Evolutionary conservation across 2,329 filamentous ascomycete genomes (phyloP), one percentile per base, ranked within the genome.

Genomic region (Seiridium unicorne): DNA sequence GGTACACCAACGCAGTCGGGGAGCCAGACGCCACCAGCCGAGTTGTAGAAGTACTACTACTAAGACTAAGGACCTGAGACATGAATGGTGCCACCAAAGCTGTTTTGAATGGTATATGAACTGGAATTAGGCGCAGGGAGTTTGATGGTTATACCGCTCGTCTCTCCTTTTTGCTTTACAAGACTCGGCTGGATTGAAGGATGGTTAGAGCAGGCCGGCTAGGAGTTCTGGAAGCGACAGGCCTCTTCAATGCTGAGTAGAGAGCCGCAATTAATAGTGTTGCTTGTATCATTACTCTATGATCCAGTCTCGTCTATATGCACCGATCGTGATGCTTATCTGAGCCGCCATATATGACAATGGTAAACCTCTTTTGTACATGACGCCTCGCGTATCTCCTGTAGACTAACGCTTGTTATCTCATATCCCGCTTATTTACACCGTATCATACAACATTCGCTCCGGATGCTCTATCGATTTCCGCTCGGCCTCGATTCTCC

Each of bases 1-100:
- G 61, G 58, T n/a, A 56, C 60, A 34, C 60, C 63, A 3, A 55
- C 54, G 1, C 59, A 58, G 31, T 34, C 35, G 10, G 34, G 44
- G 34, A n/a, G 34, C 13, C 51, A 49, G 7, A 69, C 66, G 9
- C 66, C 63, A 44, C 69, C 67, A 62, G 66, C 69, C 1, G 70
- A 68, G 7, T 64, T 70, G 51, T 55, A 69, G 62, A 61, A 66
- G 57, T 66, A 65, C 58, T 42, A 59, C 40, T 59, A 59, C 32
- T 59, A 57, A 32, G 18, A 47, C 54, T 35, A 32, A 44, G 26
- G 18, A 26, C 18, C 18, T 26, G 18, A 26, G 18, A 26, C 18
- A 26, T 26, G 18, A 26, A 26, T 26, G 18, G 18, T 26, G 18
- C 18, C 18, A 26, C 18, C 18, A 26, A 26, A 26, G 18, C 18